phyloP scores from a whole-genome alignment of 1,139 yeast species.

The Debaryomycetaceae sp. region DNA sequence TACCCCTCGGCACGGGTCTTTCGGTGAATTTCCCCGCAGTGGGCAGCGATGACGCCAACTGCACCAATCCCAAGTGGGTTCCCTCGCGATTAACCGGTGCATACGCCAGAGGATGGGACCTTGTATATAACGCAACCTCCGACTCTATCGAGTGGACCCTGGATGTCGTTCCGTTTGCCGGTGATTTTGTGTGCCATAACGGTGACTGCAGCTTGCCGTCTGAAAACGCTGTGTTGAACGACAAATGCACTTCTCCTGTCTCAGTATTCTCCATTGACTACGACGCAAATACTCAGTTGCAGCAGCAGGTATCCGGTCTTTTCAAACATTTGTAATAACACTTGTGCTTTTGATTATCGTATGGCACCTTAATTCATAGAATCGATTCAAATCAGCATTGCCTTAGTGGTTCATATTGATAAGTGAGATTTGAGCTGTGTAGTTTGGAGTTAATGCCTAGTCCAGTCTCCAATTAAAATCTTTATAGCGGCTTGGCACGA shows the following conservation, averaged over 20 bases:
- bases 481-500: too few relatives aligned
- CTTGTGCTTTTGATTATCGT: too few relatives aligned
- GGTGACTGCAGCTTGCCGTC: constrained; percentile 30
- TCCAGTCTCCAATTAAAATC: too few relatives aligned
- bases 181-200: constrained; percentile 12
- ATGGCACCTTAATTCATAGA: too few relatives aligned
- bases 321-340: neutral
- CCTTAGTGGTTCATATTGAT: too few relatives aligned
- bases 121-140: constrained; percentile 20
- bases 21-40: constrained; percentile 39
- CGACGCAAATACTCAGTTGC: constrained; percentile 23
- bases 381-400: too few relatives aligned
- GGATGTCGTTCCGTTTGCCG: neutral
- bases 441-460: too few relatives aligned
- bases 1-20: constrained; percentile 36
- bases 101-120: constrained; percentile 18
- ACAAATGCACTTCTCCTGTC: constrained; percentile 23
- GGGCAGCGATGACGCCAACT: constrained; percentile 20
- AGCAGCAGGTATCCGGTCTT: constrained; percentile 9
- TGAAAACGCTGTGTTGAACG: constrained; percentile 16
- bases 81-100: constrained; percentile 30
- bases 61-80: constrained; percentile 28
- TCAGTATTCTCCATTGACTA: constrained; percentile 32
- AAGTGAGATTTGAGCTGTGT: too few relatives aligned
- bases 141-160: constrained; percentile 12